Evolutionary conservation across 225 moss, liverwort and hornwort species (phyloP).

Genomic region (Asterella californica): DNA sequence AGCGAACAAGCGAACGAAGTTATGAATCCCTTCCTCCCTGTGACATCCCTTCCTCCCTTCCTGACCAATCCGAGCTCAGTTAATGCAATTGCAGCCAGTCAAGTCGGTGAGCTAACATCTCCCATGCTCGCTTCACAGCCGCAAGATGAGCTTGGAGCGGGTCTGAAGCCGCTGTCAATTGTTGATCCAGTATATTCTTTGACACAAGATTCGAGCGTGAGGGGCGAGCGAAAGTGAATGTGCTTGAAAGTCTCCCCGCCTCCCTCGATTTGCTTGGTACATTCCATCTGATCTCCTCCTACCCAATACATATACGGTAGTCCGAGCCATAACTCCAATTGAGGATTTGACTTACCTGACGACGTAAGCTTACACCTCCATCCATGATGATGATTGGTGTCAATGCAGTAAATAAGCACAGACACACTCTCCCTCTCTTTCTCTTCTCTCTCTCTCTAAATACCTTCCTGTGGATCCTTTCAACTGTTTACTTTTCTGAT

Average conservation of each 20-base stretch:
- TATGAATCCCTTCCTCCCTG: too few relatives aligned
- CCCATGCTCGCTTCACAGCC: neutral
- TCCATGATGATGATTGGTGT: conserved; percentile 6
- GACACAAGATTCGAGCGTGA: neutral
- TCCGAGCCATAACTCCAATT: neutral
- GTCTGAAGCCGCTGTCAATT: neutral
- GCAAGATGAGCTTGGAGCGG: neutral
- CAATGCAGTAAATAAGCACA: neutral
- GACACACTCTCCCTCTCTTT: neutral
- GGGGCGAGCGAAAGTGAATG: neutral
- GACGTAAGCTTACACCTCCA: neutral
- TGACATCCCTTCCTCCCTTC: neutral
- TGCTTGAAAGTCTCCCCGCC: neutral
- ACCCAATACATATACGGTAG: neutral
- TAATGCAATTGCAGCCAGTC: neutral
- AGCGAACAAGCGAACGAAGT: neutral
- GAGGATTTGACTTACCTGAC: neutral
- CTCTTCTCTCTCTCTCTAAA: neutral
- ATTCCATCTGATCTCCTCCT: neutral
- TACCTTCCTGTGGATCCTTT: too few relatives aligned
- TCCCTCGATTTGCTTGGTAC: neutral
- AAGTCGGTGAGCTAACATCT: neutral
- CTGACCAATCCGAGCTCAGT: too few relatives aligned
- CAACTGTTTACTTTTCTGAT: too few relatives aligned
- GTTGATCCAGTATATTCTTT: neutral